Evolutionary conservation across 208 protist genomes (phyloP).

Genomic region (Acanthamoeba divionensis): DNA sequence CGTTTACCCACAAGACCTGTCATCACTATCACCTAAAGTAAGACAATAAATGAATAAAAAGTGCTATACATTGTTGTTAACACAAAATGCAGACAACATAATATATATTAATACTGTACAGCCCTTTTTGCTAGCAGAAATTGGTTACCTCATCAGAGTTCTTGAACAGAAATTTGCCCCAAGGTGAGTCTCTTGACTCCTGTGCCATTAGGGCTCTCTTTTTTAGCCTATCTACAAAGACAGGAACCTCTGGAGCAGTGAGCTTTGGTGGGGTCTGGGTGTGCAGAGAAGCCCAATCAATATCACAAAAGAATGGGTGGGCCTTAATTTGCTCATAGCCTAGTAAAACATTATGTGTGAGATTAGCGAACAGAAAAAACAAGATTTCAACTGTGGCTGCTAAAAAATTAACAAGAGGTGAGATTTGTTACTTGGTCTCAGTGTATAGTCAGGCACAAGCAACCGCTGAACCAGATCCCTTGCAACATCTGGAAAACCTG

Average conservation of each 20-base stretch:
- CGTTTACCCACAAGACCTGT: slow-evolving; percentile 55
- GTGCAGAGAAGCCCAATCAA: slow-evolving; percentile 73
- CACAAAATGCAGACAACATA: no score
- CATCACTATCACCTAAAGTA: not conserved
- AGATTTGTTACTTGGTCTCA: not conserved
- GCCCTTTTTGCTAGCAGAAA: no score
- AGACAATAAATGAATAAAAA: no score
- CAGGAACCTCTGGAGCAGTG: not conserved
- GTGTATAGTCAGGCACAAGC: slow-evolving; percentile 32
- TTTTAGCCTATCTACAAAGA: not conserved
- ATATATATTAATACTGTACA: no score
- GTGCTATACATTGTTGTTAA: no score
- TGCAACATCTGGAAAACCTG: not conserved
- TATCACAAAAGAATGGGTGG: slow-evolving; percentile 79
- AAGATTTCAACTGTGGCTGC: not conserved
- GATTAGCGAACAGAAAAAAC: no score
- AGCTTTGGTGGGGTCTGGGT: not conserved
- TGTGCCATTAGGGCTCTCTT: not conserved
- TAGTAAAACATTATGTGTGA: not conserved
- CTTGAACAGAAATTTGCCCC: slow-evolving; percentile 34
- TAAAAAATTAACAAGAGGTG: not conserved
- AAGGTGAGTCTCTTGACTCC: not conserved
- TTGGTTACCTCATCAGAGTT: slow-evolving; percentile 10
- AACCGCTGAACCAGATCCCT: slow-evolving; percentile 62
- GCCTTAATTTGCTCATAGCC: slow-evolving; percentile 67